Evolutionary conservation across 2,329 filamentous ascomycete species (phyloP), one percentile per base, ranked within the genome.

Genomic region (Aspergillus alliaceus): DNA sequence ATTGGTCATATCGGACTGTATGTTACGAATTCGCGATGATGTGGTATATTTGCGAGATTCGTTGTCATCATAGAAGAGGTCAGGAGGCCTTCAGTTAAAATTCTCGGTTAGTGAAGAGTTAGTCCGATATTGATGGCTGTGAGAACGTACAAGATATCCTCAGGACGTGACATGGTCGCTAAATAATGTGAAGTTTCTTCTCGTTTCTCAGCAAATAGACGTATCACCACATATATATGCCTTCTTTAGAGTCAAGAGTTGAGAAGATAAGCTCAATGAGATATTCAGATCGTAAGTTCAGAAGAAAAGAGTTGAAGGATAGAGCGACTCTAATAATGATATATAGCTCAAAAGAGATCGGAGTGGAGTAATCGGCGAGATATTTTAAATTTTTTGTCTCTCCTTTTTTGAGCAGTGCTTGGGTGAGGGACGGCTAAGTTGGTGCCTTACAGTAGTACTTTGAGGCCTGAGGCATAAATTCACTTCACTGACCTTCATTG

Each of bases 1-100:
- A 66, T 91, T 84, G 27, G 95, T 96, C 95, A 99, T 99, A 61
- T 87, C 85, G 0, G 93, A 90, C 76, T 99, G 95, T 67, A 99
- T 96, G 67, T 90, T 92, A 70, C 95, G 91, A 72, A 99, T 98
- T 62, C 95, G 91, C 4, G 92, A 96, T 62, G 88, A 93, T 4
- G 93, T 97, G 8, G 95, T 98, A 81, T 99, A 99, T 82, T 98
- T 98, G 73, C 90, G 89, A 31, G 95, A 93, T 82, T 97, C 93
- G 75, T 83, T 82, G 79, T 98, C 93, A 81, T 97, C 89, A 84
- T 99, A 99, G 82, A 96, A 96, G 72, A 98, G 89, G 79, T 99
- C 95, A 64, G 95, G 93, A 51, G 93, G 91, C 72, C 91, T 96
- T 74, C 49, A 2, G 31, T 22, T 14, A 39, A 5, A 46, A n/a